Conservation (phyloP, 257 asterid species). For the Ligustrum vulgare region DNA sequence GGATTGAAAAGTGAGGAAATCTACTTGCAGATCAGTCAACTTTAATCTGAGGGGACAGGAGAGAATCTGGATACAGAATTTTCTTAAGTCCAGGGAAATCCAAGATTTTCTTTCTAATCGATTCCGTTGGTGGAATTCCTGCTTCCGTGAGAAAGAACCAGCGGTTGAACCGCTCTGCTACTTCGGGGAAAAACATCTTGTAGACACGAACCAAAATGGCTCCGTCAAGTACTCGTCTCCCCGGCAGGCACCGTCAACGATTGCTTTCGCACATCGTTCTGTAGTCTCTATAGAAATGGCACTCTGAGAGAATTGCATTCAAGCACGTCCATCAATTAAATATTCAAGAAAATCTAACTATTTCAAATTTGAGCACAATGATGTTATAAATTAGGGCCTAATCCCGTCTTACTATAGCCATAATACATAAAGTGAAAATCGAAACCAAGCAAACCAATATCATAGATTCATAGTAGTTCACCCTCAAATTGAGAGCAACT, state of each 20-base stretch:
- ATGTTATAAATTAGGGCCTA: background rate
- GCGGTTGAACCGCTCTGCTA: slow-evolving; percentile 49
- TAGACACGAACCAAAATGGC: slow-evolving; percentile 52
- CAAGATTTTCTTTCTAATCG: slow-evolving; percentile 52
- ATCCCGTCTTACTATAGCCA: background rate
- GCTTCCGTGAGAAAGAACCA: slow-evolving; percentile 47
- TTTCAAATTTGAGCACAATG: background rate
- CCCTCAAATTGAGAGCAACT: too few relatives aligned
- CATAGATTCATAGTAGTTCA: background rate
- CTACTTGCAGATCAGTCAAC: slow-evolving; percentile 27
- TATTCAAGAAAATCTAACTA: background rate
- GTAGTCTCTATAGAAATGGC: slow-evolving; percentile 43
- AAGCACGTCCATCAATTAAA: background rate
- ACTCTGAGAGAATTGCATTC: slow-evolving; percentile 28
- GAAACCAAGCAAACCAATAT: background rate
- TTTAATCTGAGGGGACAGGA: slow-evolving; percentile 59
- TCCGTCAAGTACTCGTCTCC: slow-evolving; percentile 60
- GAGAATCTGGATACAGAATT: slow-evolving; percentile 51
- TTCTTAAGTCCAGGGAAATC: slow-evolving; percentile 50
- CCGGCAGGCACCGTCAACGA: slow-evolving; percentile 54
- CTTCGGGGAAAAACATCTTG: slow-evolving; percentile 49
- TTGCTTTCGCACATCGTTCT: slow-evolving; percentile 44
- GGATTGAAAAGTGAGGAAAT: background rate
- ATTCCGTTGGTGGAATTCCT: slow-evolving; percentile 41
- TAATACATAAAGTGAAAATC: background rate